Conservation (phyloP, 805 yeast species). For the Candida ascalaphidarum region DNA sequence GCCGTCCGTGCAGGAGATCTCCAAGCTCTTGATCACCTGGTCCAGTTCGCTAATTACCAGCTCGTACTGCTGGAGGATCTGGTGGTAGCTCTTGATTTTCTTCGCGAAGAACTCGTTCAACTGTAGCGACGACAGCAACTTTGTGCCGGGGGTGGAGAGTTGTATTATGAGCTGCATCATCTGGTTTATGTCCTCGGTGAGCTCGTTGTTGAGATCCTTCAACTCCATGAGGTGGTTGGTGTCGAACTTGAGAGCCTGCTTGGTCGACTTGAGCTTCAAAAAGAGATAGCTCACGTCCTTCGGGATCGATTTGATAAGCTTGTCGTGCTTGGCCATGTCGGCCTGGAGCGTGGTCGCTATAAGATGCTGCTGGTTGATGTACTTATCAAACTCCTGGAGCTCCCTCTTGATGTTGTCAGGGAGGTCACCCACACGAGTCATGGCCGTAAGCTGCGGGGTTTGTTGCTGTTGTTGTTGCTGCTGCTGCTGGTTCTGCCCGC, state of each 20-base stretch:
- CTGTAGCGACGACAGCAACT: constrained; percentile 45
- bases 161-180: constrained; percentile 47
- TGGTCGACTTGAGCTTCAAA: constrained; percentile 53
- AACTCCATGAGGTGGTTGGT: constrained; percentile 24
- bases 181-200: constrained; percentile 42
- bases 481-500: constrained; percentile 11
- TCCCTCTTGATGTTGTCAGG: constrained; percentile 66
- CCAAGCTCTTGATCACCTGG: constrained; percentile 37
- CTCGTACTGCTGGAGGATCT: constrained; percentile 48
- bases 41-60: constrained; percentile 55
- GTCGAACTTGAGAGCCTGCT: constrained; percentile 52
- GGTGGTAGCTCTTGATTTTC: constrained; percentile 42
- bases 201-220: constrained; percentile 29
- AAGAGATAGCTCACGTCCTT: constrained; percentile 59
- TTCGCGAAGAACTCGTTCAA: constrained; percentile 47
- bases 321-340: constrained; percentile 54
- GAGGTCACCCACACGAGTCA: constrained; percentile 68
- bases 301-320: constrained; percentile 62
- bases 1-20: constrained; percentile 29
- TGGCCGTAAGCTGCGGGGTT: constrained; percentile 49
- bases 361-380: constrained; percentile 64
- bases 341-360: constrained; percentile 61
- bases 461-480: constrained; percentile 36
- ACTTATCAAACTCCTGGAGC: constrained; percentile 61
- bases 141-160: constrained; percentile 45